A percentile compares a stretch with the other conserved stretches of the same genome.
These are phyloP conservation scores for Lactifluus subvellereus DNA, from an alignment of 768 basidiomycete genomes.

Conservation along the genomic window DNA sequence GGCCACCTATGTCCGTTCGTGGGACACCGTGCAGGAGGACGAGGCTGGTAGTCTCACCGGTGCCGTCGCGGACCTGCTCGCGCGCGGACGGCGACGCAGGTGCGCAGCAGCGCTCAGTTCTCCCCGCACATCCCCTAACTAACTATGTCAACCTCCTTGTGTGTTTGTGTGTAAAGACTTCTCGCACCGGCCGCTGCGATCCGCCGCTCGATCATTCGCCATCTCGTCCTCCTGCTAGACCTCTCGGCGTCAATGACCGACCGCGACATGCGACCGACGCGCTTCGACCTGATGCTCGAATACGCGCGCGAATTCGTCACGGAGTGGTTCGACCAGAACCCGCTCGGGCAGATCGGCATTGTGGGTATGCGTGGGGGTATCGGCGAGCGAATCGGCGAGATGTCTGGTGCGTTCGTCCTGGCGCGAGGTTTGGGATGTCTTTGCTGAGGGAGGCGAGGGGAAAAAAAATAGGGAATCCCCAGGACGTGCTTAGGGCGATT, in stretches of 20 bases:
- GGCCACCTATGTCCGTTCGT: conserved; percentile 87
- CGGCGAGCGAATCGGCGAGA: conserved; percentile 84
- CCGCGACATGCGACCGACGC: conserved; percentile 90
- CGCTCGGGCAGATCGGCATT: conserved; percentile 91
- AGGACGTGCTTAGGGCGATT: conserved; percentile 86
- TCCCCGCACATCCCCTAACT: not conserved
- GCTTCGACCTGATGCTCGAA: conserved; percentile 86
- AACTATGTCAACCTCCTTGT: not conserved
- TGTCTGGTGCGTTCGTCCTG: conserved; percentile 64
- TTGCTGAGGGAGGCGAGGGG: not conserved
- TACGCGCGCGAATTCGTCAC: conserved; percentile 87
- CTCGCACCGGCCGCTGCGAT: conserved; percentile 82
- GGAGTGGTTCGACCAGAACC: conserved; percentile 99
- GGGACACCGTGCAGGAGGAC: conserved; percentile 98
- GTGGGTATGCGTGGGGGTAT: conserved; percentile 90
- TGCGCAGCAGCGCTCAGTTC: conserved; percentile 30
- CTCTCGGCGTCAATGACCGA: conserved; percentile 90
- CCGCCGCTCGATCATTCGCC: conserved; percentile 92
- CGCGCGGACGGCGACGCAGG: conserved; percentile 80
- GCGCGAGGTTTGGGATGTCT: not conserved
- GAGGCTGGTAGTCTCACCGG: conserved; percentile 86
- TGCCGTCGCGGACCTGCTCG: conserved; percentile 85
- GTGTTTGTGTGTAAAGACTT: conserved; percentile 40
- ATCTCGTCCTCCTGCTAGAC: conserved; percentile 89
- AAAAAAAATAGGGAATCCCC: conserved; percentile 71